Base-by-base conservation (phyloP, 1,284 basidiomycete genomes). In the Cryptococcus sp. region DNA sequence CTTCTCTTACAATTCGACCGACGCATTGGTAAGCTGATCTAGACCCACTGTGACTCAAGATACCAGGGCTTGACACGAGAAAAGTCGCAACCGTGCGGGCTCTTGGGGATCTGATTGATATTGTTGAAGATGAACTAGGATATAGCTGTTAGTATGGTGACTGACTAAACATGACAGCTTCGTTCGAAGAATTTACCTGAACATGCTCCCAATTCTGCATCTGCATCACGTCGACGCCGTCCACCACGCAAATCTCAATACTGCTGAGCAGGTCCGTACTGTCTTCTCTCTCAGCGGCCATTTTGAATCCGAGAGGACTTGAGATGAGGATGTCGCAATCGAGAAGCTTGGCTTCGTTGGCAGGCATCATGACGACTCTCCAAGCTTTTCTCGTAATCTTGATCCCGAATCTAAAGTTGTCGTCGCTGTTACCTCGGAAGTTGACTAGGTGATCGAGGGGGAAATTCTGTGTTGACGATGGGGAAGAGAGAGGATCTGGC, bases 161-260 rank as follows among this genome's bases (percentile, higher is more conserved):
- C 22, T 54, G 40, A 16, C 29, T 3, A 10, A 15, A 22, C 29
- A 37, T 20, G 34, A 6, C 22, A 0, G 20, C 3, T 6, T 38
- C 25, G 55, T 16, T 16, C 10, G 43, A 19, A 17, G 16, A 29
- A 67, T 80, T 51, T 67, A 90, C 93, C 82, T 94, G 89, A 17
- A 95, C 83, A 74, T 99, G 95, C 52, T 98, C 93, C 96, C 96
- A 99, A 72, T 99, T 99, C 80, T 99, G 95, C 96, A 99, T 99
- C 7, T 86, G 84, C 73, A 99, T 84, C 2, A 90, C 88, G 73
- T 99, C 93, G 80, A 91, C 82, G 68, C 98, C 93, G 75, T 99
- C 96, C 10, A 90, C 83, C n/a, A 98, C 79, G n/a, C 92, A 78
- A 16, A 99, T 80, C 76, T 99, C 96, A 62, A 99, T 90, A 3